phyloP scores from a whole-genome alignment of 306 rosid species.

The Argentina anserina region DNA sequence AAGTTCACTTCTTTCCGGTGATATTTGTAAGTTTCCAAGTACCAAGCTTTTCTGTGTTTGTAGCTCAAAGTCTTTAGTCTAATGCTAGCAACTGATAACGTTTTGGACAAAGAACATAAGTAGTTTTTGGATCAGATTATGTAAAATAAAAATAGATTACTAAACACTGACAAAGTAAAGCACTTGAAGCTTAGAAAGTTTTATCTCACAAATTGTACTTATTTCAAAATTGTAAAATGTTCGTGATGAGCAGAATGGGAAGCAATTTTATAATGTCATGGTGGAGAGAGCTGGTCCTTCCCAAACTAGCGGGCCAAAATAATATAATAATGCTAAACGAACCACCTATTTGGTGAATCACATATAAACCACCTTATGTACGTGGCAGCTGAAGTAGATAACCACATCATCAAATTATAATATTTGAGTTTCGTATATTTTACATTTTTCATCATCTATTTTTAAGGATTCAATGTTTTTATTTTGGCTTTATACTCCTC shows the following conservation, averaged over 20 bases:
- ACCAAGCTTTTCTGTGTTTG: neutral
- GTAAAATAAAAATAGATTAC: neutral
- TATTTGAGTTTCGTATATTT: too few relatives aligned
- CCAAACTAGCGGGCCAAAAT: slow-evolving; percentile 64
- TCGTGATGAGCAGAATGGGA: slow-evolving; percentile 74
- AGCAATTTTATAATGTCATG: slow-evolving; percentile 83
- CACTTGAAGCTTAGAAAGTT: neutral
- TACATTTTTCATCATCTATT: too few relatives aligned
- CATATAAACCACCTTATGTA: too few relatives aligned
- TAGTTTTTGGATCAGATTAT: neutral
- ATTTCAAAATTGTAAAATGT: too few relatives aligned
- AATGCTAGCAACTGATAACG: slow-evolving; percentile 6
- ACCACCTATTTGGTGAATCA: too few relatives aligned
- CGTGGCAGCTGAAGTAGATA: too few relatives aligned
- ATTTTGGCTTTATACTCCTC: too few relatives aligned
- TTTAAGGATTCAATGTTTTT: too few relatives aligned
- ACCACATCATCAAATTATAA: too few relatives aligned
- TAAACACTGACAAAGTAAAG: neutral
- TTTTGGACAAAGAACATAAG: neutral
- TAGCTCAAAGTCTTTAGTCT: neutral
- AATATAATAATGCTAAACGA: too few relatives aligned
- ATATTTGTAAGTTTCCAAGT: slow-evolving; percentile 83
- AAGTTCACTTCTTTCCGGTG: slow-evolving; percentile 88
- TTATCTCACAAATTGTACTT: neutral
- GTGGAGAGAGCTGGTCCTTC: slow-evolving; percentile 98